Evolutionary conservation across 768 basidiomycete genomes (phyloP), one percentile per base, ranked within the genome.

Genomic region (Plicaturopsis crispa): DNA sequence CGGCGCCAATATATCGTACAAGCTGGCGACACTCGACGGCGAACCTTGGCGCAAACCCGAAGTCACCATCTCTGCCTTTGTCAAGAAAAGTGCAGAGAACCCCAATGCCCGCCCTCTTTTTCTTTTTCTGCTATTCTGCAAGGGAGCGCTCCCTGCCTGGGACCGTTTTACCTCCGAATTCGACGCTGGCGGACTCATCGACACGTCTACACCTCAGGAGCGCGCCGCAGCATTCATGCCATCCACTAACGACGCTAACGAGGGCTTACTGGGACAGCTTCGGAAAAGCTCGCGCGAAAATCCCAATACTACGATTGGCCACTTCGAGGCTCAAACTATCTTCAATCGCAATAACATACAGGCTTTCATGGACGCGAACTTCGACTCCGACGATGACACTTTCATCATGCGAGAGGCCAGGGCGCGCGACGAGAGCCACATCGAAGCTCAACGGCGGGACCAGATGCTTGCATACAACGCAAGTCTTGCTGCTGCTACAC

Each of bases 81-180:
- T 38, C 22, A 19, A 8, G 8, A 34, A 6, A 20, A 49, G 33
- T 13, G 19, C 3, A 44, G 52, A 51, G 44, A 53, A 19, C 22
- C 24, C 1, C 46, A 50, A 1, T 47, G 51, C 3, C 52, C 41
- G 14, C 14, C 26, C 14, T 8, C 8, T 24, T 14, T 39, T 4
- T 6, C 18, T 38, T 4, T 39, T 58, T 6, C 33, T 51, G 17
- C 49, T 49, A 17, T 60, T 59, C 35, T 51, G 56, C 11, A 17
- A 40, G 19, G 59, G 57, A 3, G 50, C 59, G 10, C 33, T 36
- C 2, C 36, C 33, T 3, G 55, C 57, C 30, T 60, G 60, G 59
- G 34, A 26, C 2, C 34, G 52, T 0, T 62, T 61, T 35, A 43
- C 49, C 1, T 40, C 48, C 3, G 59, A 62, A 36, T 62, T 56